Base-by-base conservation (phyloP, 2,329 filamentous ascomycete genomes). In the Ophiostoma piceae region DNA sequence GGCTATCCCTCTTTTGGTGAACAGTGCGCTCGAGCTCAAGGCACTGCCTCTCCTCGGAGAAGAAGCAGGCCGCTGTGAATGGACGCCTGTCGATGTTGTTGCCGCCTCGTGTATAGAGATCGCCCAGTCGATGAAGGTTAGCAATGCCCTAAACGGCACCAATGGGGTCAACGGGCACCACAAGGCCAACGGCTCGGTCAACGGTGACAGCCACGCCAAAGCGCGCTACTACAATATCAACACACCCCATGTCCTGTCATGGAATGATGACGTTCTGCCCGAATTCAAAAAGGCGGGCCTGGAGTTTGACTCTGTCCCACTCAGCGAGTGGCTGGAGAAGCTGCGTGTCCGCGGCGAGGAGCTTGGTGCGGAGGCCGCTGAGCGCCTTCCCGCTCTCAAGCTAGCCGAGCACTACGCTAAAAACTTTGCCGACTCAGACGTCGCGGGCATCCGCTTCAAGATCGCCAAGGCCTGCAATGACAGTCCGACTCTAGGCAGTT, bases 1-100 rank as follows among this genome's bases (percentile, higher is more conserved):
- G 71, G 84, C 83, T 0, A 83, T 85, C 19, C 82, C 85, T 0
- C 73, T 87, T 65, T 81, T 87, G 73, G 76, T 87, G 0, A 81
- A 81, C 39, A 81, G 78, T 2, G 82, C 82, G 0, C 75, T 75
- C 0, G 80, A 82, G 0, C 78, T 82, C 0, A 80, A 81, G 1
- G 76, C 78, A 0, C 76, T 87, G 2, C 84, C 84, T 1, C 75
- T 75, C 9, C 76, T 87, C 0, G 74, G 80, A 1, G 82, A 62
- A 14, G 68, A 85, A 73, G 77, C 57, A 19, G 70, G 68, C 35
- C 68, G 70, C 43, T 78, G 79, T 9, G 79, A 78, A 0, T 84
- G 82, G 82, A 71, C 83, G 1, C 82, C 82, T 0, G 82, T 83
- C 0, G 81, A 85, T 65, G 74, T 77, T 0, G 81, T 82, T 19